A percentile compares a stretch with the other conserved stretches of the same genome.
These are phyloP conservation scores for Akanthomyces dipterigenus DNA, from an alignment of 2,329 filamentous ascomycete species.

Conservation along the genomic window DNA sequence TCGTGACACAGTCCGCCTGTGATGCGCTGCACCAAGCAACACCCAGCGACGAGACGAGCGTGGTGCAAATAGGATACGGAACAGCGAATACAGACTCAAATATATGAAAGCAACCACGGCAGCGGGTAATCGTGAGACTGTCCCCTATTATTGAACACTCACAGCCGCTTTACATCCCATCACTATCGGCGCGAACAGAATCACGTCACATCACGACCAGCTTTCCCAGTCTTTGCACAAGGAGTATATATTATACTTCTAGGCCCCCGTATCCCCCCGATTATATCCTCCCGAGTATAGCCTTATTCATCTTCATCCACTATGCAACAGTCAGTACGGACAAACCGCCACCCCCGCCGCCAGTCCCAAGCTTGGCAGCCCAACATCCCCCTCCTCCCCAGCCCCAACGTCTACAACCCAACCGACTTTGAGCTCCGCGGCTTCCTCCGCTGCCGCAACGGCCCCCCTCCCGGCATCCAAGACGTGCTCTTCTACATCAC, in stretches of 20 bases:
- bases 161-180: not conserved
- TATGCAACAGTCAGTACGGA: too few species aligned
- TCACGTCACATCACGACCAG: not conserved
- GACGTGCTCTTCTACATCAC: not conserved
- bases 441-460: not conserved
- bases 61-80: not conserved
- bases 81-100: not conserved
- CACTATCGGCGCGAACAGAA: not conserved
- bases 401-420: not conserved
- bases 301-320: too few species aligned
- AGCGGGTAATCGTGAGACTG: not conserved
- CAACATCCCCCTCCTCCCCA: too few species aligned
- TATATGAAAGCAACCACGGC: not conserved
- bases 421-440: too few species aligned
- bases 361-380: too few species aligned
- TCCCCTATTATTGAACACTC: not conserved
- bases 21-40: not conserved
- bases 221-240: not conserved
- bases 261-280: too few species aligned
- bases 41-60: not conserved
- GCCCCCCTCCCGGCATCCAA: not conserved
- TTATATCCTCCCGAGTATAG: too few species aligned
- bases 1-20: not conserved
- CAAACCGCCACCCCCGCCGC: too few species aligned
- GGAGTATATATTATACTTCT: not conserved